These are phyloP conservation scores for Penicillium sp. DNA, from an alignment of 2,329 filamentous ascomycete genomes.

Conservation along the genomic window DNA sequence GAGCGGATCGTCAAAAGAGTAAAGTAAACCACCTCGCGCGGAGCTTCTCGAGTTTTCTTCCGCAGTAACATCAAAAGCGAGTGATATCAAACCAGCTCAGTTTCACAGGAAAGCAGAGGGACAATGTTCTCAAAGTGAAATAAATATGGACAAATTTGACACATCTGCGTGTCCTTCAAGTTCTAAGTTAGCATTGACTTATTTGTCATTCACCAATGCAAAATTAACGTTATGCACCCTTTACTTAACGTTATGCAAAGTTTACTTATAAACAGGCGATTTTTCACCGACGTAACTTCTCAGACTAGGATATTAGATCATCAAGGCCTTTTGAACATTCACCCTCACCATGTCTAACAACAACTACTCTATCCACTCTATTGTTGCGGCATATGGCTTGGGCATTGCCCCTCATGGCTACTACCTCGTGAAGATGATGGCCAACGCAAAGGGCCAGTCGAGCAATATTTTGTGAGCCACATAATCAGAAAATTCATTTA, in stretches of 20 bases:
- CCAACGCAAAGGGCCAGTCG: slow-evolving; percentile 31
- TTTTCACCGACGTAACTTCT: neutral
- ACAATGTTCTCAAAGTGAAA: no score
- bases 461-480: slow-evolving; percentile 32
- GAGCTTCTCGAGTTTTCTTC: no score
- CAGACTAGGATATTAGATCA: neutral
- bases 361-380: slow-evolving; percentile 35
- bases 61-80: no score
- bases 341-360: neutral
- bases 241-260: neutral
- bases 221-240: no score
- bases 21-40: no score
- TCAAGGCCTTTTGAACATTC: neutral
- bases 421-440: slow-evolving; percentile 36
- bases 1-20: no score
- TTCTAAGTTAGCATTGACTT: no score
- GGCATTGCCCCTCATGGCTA: slow-evolving; percentile 36
- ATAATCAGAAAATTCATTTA: neutral
- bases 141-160: no score
- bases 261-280: neutral
- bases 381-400: slow-evolving; percentile 36
- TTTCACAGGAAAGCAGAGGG: no score
- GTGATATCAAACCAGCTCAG: no score
- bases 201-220: no score
- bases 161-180: no score